phyloP scores from a whole-genome alignment of 768 basidiomycete species.

The Podaxis carcinomalis region DNA sequence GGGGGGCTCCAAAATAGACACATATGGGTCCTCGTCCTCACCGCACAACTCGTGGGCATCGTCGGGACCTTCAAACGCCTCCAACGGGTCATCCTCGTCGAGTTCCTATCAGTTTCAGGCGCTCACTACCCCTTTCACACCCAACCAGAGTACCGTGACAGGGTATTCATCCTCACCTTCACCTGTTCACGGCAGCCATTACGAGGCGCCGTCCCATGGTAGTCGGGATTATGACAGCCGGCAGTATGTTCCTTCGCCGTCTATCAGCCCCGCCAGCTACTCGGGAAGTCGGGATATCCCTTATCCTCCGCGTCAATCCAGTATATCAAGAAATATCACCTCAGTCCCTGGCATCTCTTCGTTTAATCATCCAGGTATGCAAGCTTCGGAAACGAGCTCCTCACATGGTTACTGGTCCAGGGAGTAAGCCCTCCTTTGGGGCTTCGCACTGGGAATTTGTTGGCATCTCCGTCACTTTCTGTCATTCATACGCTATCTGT shows the following conservation, averaged over 20 bases:
- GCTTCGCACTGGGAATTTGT: background rate
- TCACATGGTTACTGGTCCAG: conserved; percentile 20
- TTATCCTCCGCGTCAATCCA: conserved; percentile 17
- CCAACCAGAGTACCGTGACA: conserved; percentile 6
- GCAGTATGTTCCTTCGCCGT: conserved; percentile 21
- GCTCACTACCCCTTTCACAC: conserved; percentile 13
- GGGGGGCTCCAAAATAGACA: conserved; percentile 7
- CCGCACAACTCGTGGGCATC: conserved; percentile 10
- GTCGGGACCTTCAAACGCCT: background rate
- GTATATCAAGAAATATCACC: conserved; percentile 12
- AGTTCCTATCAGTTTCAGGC: conserved; percentile 8
- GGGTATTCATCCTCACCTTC: conserved; percentile 11
- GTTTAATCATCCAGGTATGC: conserved; percentile 11
- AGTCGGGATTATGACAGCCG: conserved; percentile 19
- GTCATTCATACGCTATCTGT: conserved; percentile 7
- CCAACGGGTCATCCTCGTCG: conserved; percentile 4
- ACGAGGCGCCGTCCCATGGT: conserved; percentile 7
- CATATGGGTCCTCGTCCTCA: conserved; percentile 14
- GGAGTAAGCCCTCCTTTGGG: conserved; percentile 13
- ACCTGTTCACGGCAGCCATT: conserved; percentile 3
- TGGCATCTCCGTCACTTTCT: background rate
- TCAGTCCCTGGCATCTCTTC: conserved; percentile 10
- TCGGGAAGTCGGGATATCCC: conserved; percentile 15
- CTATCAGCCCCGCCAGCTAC: conserved; percentile 24
- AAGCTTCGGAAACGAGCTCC: conserved; percentile 11